These are phyloP conservation scores for Leishmania tropica DNA, from an alignment of 208 protist genomes.

Conservation along the genomic window DNA sequence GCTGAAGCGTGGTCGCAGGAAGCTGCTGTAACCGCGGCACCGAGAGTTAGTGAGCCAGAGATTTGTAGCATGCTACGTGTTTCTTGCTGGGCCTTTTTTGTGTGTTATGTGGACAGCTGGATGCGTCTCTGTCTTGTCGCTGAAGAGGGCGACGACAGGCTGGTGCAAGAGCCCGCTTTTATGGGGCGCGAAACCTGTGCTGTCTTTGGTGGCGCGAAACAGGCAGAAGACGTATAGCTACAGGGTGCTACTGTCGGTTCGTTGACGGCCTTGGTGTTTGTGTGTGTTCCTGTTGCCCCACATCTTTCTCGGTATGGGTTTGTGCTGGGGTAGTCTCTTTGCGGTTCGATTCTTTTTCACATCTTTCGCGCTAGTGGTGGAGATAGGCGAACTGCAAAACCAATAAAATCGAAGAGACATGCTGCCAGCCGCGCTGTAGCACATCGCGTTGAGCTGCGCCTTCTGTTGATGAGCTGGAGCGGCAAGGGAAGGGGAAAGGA, in stretches of 20 bases:
- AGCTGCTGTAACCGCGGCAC: constrained; percentile 61
- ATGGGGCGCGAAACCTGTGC: not conserved
- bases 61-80: not conserved
- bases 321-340: not conserved
- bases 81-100: not conserved
- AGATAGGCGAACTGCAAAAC: not conserved
- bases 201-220: not conserved
- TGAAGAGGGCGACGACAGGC: not conserved
- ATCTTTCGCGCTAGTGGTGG: not conserved
- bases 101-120: not conserved
- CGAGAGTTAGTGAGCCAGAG: not conserved
- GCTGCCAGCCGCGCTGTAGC: not conserved
- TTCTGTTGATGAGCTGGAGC: not conserved
- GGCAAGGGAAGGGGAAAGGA: not conserved
- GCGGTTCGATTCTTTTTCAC: not conserved
- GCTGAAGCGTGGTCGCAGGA: constrained; percentile 84
- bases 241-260: not conserved
- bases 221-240: not conserved
- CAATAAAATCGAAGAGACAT: not conserved
- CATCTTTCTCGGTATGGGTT: not conserved
- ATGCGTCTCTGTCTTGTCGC: not conserved
- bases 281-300: not conserved
- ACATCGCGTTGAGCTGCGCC: not conserved
- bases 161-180: not conserved
- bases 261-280: not conserved